Base-by-base conservation (phyloP, 805 yeast species). In the Lipomyces orientalis region DNA sequence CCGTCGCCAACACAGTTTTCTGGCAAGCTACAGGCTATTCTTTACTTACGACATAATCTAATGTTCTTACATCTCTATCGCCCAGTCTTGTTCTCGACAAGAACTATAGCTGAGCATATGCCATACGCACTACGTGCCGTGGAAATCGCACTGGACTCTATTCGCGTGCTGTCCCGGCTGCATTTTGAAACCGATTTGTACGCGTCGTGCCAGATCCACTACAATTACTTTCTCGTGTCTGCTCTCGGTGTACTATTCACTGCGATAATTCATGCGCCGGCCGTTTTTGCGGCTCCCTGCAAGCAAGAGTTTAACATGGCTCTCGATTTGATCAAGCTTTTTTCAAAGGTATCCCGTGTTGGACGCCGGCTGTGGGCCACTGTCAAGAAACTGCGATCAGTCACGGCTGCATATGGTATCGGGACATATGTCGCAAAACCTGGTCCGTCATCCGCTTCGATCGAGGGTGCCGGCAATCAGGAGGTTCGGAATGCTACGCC, bases 201-300 rank as follows among this genome's bases (percentile, higher is more conserved):
- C 66, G 25, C 65, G 14, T 61, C 65, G 5, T 73, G 74, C 51
- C 73, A 70, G 52, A 66, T 73, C 22, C 76, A 73, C 61, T 74
- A 74, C 64, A 73, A 72, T 61, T 74, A 74, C 37, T 73, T 73
- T 54, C 58, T 74, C 57, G 66, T 74, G 10, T 67, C 76, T 4
- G 71, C 75, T 4, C 60, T 74, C 25, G 74, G 75, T 29, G 75
- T 74, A 2, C 54, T 74, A 34, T 72, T 73, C 54, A 61, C 67
- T 9, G 73, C 73, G 1, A 66, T 73, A 9, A 67, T 65, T 16
- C 71, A 71, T 31, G 73, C 72, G 14, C 75, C 76, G 10, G 62
- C 61, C 10, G 66, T 59, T 60, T 62, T 70, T 29, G 67, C 66
- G 16, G 64, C 61, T 10, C 39, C 14, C 4, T 72, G 73, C 58